These are phyloP conservation scores for Gossypium raimondii DNA, from an alignment of 345 rosid species.

Conservation along the genomic window DNA sequence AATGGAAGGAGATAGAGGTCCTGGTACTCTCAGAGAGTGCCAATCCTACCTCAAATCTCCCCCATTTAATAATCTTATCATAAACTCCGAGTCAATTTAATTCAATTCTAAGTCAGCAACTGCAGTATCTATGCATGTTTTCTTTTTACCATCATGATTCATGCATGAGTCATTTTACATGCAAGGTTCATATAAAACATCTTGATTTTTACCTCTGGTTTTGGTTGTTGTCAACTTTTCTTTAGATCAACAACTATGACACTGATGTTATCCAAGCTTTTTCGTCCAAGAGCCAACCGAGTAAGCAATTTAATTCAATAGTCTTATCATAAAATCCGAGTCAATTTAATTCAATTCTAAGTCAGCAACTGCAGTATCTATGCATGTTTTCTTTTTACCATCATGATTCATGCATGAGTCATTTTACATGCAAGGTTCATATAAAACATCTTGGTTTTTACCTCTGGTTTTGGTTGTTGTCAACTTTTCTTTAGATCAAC, in stretches of 20 bases:
- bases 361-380: not conserved
- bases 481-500: constrained; percentile 50
- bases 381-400: not conserved
- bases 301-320: not conserved
- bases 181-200: constrained; percentile 15
- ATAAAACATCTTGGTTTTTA: constrained; percentile 1
- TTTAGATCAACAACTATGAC: no score
- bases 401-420: not conserved
- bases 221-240: not conserved
- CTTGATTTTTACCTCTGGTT: not conserved
- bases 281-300: no score
- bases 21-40: not conserved
- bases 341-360: not conserved
- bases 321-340: not conserved
- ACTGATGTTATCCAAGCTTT: no score
- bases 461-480: not conserved
- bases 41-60: not conserved
- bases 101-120: not conserved
- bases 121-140: constrained; percentile 1
- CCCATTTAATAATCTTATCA: not conserved
- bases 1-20: no score
- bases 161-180: constrained; percentile 10
- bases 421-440: constrained; percentile 17
- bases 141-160: not conserved
- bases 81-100: not conserved